Conservation (phyloP, 108 stramenopile genomes). For the Skeletonema grethae region DNA sequence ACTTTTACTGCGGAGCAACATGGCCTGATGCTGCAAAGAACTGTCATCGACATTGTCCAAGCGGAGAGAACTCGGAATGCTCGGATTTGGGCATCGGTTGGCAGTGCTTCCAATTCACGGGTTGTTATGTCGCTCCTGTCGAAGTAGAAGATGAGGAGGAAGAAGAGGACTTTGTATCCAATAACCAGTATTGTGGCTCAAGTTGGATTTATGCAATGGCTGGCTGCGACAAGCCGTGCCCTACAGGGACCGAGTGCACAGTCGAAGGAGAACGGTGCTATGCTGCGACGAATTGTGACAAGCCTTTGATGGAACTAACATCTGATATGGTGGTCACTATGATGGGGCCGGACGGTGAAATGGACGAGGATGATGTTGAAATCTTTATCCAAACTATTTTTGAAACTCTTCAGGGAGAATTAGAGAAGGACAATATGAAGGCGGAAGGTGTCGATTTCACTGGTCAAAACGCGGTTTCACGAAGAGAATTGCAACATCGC, state of each 20-base stretch:
- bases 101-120: constrained; percentile 18
- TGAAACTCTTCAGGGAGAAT: not conserved
- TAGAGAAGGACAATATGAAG: not conserved
- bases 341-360: not conserved
- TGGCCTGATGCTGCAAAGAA: not conserved
- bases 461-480: not conserved
- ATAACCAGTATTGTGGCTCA: not conserved
- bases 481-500: not conserved
- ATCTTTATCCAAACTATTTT: not conserved
- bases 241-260: not conserved
- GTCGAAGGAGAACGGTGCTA: not conserved
- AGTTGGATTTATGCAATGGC: constrained; percentile 7
- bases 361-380: not conserved
- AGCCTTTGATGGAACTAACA: constrained; percentile 6
- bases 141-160: not conserved
- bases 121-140: constrained; percentile 1
- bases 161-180: not conserved
- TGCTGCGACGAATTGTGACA: constrained; percentile 11
- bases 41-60: not conserved
- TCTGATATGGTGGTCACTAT: not conserved
- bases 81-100: not conserved
- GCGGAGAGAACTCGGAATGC: not conserved
- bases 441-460: not conserved
- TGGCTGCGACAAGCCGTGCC: constrained; percentile 1
- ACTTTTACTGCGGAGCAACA: not conserved